phyloP scores from a whole-genome alignment of 805 yeast genomes.

The Priceomyces castillae region DNA sequence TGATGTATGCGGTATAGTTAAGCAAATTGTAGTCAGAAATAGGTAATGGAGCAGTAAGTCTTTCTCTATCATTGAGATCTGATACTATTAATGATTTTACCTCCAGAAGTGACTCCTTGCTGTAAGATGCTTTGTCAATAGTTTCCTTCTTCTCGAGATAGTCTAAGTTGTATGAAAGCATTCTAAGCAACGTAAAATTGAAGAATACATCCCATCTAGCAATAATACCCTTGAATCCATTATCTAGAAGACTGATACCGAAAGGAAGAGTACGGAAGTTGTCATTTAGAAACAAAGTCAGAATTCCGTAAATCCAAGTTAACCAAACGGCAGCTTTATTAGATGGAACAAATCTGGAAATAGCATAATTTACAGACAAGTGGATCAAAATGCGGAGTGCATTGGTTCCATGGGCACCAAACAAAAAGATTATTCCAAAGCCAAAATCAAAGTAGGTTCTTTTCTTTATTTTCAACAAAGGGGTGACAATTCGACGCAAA shows the following conservation, averaged over 20 bases:
- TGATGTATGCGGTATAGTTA: constrained; percentile 71
- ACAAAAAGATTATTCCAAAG: constrained; percentile 67
- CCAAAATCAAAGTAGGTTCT: constrained; percentile 66
- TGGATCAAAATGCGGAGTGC: constrained; percentile 59
- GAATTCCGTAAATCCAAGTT: constrained; percentile 81
- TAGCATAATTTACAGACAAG: constrained; percentile 48
- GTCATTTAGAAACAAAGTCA: constrained; percentile 75
- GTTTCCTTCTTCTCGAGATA: constrained; percentile 45
- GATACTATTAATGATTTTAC: constrained; percentile 7
- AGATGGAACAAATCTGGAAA: constrained; percentile 41
- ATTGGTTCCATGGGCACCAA: constrained; percentile 80
- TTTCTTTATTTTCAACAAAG: constrained; percentile 17
- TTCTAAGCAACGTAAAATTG: constrained; percentile 82
- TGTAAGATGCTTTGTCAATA: constrained; percentile 4
- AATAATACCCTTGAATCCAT: constrained; percentile 68
- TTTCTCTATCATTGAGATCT: constrained; percentile 53
- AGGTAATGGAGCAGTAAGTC: constrained; percentile 64
- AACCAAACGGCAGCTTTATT: constrained; percentile 38
- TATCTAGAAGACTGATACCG: constrained; percentile 58
- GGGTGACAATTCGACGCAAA: constrained; percentile 40
- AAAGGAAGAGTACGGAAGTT: constrained; percentile 52
- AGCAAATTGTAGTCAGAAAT: constrained; percentile 55
- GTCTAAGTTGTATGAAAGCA: constrained; percentile 82
- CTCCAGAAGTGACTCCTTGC: constrained; percentile 9
- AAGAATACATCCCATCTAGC: constrained; percentile 94